phyloP scores from a whole-genome alignment of 257 asterid genomes.

The Primulina eburnea region DNA sequence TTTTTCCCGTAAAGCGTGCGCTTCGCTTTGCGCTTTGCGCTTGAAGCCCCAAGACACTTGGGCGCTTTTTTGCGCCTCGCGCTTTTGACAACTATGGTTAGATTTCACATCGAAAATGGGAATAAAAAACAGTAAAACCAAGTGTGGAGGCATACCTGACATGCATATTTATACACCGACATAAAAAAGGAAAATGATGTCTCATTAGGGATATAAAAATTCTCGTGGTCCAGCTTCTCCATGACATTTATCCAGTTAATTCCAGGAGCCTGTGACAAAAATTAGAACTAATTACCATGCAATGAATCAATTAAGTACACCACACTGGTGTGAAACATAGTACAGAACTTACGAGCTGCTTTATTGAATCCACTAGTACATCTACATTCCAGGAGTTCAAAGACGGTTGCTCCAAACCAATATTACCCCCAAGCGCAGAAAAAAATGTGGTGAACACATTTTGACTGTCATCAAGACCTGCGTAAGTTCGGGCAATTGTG shows the following conservation, averaged over 20 bases:
- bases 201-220: conserved; percentile 70
- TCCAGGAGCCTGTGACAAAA: conserved; percentile 62
- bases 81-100: no score
- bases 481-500: conserved; percentile 60
- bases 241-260: conserved; percentile 72
- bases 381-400: conserved; percentile 70
- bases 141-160: conserved; percentile 55
- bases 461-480: conserved; percentile 71
- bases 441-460: conserved; percentile 64
- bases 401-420: conserved; percentile 44
- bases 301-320: neutral
- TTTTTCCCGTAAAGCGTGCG: no score
- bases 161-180: conserved; percentile 69
- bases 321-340: conserved; percentile 1
- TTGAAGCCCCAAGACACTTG: no score
- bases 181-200: conserved; percentile 81
- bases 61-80: no score
- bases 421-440: conserved; percentile 64
- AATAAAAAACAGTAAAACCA: neutral
- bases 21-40: no score
- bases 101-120: neutral
- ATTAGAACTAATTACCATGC: conserved; percentile 4
- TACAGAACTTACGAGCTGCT: conserved; percentile 68
- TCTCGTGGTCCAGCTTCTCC: conserved; percentile 92
- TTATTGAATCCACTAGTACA: conserved; percentile 80